phyloP scores from a whole-genome alignment of 2,329 filamentous ascomycete species.

The Metarhizium rileyi region DNA sequence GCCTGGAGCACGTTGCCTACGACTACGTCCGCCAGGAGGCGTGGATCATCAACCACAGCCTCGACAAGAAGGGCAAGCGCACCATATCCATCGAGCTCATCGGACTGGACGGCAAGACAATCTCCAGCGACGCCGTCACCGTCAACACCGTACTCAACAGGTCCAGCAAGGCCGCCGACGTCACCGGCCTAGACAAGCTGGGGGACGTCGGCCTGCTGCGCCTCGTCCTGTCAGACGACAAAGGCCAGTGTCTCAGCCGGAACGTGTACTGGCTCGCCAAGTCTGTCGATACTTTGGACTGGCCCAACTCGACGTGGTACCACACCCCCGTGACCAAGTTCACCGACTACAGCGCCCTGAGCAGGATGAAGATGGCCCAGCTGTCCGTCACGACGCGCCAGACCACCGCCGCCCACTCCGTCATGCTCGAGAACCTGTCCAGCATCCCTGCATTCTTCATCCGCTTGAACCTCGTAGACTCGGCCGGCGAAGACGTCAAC shows the following conservation, averaged over 20 bases:
- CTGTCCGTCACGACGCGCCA: slow-evolving; percentile 20
- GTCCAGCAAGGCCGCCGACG: slow-evolving; percentile 20
- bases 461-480: slow-evolving; percentile 38
- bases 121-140: slow-evolving; percentile 24
- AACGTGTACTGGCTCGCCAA: slow-evolving; percentile 52
- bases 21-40: slow-evolving; percentile 38
- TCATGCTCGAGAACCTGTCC: slow-evolving; percentile 42
- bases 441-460: slow-evolving; percentile 48
- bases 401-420: slow-evolving; percentile 12
- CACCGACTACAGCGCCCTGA: slow-evolving; percentile 36
- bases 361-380: slow-evolving; percentile 25
- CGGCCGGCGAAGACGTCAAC: slow-evolving; percentile 31
- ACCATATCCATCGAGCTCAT: slow-evolving; percentile 40
- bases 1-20: slow-evolving; percentile 44
- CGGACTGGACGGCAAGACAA: slow-evolving; percentile 31
- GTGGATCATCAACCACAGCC: slow-evolving; percentile 45
- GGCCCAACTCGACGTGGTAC: slow-evolving; percentile 49
- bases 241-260: slow-evolving; percentile 32
- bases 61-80: slow-evolving; percentile 28
- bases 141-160: slow-evolving; percentile 33
- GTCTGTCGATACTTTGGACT: slow-evolving; percentile 39
- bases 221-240: slow-evolving; percentile 31
- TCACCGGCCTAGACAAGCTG: slow-evolving; percentile 18
- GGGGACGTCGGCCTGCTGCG: slow-evolving; percentile 40
- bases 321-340: slow-evolving; percentile 45